Evolutionary conservation across 768 basidiomycete species (phyloP), one percentile per base, ranked within the genome.

Genomic region (Myochromella boudieri): DNA sequence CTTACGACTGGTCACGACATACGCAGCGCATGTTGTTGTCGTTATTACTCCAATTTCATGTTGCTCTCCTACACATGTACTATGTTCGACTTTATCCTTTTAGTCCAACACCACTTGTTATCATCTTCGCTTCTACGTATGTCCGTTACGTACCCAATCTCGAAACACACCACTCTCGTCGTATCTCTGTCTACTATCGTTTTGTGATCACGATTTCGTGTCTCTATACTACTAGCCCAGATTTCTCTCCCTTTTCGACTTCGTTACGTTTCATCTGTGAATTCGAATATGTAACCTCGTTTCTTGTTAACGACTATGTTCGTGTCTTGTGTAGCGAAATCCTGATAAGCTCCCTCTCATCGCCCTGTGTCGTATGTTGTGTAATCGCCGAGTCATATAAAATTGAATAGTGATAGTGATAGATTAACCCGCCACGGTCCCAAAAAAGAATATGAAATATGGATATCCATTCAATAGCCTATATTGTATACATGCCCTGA

Each of bases 71-170:
- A 37, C 29, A 20, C 29, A 24, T 37, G 24, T 12, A 37, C 41
- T 25, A 14, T 25, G 11, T 28, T 24, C 32, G 22, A 44, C 15
- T 37, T 22, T n/a, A 28, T 25, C 33, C 29, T 17, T 34, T 39
- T 47, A 29, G 29, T 34, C 43, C 27, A 42, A 36, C 42, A 43
- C 28, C 44, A 17, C 42, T 27, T 46, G 52, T 53, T 53, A 43
- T 44, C 26, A 49, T 54, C 48, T 54, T 51, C 44, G 49, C 37
- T 46, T 42, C 41, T 44, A 46, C 48, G 44, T 49, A 41, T 51
- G 43, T 37, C n/a, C n/a, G n/a, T n/a, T 34, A 37, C 31, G 48
- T 53, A 37, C 33, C 33, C 36, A 29, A 1, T 46, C 25, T 24
- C 15, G 43, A 22, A 32, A 15, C 15, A 14, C 28, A 40, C 20